Evolutionary conservation across 306 rosid genomes (phyloP).

Genomic region (peach (Prunus persica)): DNA sequence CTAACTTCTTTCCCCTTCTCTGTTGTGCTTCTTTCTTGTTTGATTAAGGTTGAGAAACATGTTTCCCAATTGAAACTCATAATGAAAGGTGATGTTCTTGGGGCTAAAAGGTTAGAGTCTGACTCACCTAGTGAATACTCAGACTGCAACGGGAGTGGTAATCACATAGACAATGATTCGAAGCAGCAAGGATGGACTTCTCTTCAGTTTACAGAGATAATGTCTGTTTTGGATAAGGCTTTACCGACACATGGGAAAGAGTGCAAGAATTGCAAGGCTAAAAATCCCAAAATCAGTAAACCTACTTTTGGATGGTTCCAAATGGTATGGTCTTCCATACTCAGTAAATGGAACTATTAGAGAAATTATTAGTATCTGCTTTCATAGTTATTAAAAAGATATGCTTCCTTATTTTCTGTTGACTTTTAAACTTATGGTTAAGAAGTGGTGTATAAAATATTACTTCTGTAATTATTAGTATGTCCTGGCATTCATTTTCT

Average conservation of each 20-base stretch:
- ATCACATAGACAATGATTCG: constrained; percentile 17
- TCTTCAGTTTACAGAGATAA: constrained; percentile 69
- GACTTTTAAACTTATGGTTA: not conserved
- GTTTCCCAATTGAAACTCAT: constrained; percentile 62
- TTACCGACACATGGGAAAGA: constrained; percentile 11
- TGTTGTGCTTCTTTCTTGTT: constrained; percentile 6
- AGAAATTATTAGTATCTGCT: not conserved
- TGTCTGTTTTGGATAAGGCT: constrained; percentile 52
- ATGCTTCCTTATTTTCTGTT: not conserved
- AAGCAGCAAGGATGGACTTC: constrained; percentile 64
- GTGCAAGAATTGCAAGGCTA: constrained; percentile 46
- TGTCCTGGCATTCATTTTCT: not conserved
- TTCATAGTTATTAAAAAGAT: not conserved
- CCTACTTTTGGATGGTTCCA: constrained; percentile 86
- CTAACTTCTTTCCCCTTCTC: not conserved
- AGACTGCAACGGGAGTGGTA: constrained; percentile 17
- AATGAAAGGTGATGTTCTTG: constrained; percentile 52
- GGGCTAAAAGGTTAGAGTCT: constrained; percentile 53
- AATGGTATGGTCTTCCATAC: constrained; percentile 46
- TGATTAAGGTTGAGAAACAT: constrained; percentile 53
- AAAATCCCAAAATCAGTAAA: constrained; percentile 53
- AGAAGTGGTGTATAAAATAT: not conserved
- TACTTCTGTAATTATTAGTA: not conserved
- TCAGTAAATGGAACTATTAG: constrained; percentile 6
- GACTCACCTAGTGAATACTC: constrained; percentile 23